These are phyloP conservation scores for Candida maesae DNA, from an alignment of 805 yeast species.

Conservation along the genomic window DNA sequence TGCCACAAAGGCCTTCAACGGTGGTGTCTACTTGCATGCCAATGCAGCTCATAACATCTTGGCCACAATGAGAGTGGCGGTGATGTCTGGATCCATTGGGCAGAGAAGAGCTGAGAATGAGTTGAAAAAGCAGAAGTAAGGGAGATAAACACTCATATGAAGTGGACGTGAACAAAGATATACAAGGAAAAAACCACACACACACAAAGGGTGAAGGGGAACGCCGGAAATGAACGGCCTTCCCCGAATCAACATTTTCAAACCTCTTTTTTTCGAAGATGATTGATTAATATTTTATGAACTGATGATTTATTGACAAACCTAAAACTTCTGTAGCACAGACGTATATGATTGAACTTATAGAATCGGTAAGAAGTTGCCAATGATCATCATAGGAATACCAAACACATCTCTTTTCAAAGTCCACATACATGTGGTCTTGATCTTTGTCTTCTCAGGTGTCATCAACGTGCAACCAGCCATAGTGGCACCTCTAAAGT, in stretches of 20 bases:
- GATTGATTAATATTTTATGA: not conserved
- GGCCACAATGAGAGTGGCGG: slow-evolving; percentile 81
- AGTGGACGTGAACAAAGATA: not conserved
- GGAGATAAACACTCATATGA: not conserved
- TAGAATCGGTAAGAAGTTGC: slow-evolving; percentile 82
- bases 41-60: slow-evolving; percentile 82
- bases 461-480: slow-evolving; percentile 78
- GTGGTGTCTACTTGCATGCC: slow-evolving; percentile 82
- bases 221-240: no score
- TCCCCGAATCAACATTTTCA: no score
- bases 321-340: no score
- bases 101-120: slow-evolving; percentile 22
- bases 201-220: no score
- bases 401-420: slow-evolving; percentile 93
- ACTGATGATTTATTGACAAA: not conserved
- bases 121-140: slow-evolving; percentile 14
- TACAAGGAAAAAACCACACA: not conserved
- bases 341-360: slow-evolving; percentile 10
- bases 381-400: slow-evolving; percentile 94
- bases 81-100: slow-evolving; percentile 62
- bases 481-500: slow-evolving; percentile 85
- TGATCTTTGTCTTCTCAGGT: slow-evolving; percentile 47
- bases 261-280: not conserved
- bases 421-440: slow-evolving; percentile 89
- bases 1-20: slow-evolving; percentile 80